Evolutionary conservation across 1,139 yeast species (phyloP).

Genomic region (Kodamaea alishanica): DNA sequence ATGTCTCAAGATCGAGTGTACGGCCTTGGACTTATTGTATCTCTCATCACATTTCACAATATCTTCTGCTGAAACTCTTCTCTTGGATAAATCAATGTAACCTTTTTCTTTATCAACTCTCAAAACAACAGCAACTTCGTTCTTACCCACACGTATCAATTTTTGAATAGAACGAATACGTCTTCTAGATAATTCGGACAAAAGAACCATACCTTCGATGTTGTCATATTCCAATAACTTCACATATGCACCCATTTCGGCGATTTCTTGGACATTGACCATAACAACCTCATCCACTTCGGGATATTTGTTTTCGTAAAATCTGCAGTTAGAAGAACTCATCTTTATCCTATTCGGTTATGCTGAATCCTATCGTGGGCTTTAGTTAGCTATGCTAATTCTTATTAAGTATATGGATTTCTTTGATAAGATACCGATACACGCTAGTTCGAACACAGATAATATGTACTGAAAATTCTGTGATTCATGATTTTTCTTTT

Average conservation of each 20-base stretch:
- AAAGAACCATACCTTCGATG: conserved; percentile 96
- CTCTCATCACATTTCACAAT: conserved; percentile 96
- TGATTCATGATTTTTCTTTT: too few species aligned
- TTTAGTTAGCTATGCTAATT: too few species aligned
- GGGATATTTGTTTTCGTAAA: conserved; percentile 96
- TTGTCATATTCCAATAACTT: conserved; percentile 94
- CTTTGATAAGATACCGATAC: too few species aligned
- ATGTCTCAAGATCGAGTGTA: conserved; percentile 94
- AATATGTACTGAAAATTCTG: too few species aligned
- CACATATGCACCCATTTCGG: conserved; percentile 98
- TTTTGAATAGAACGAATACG: conserved; percentile 98
- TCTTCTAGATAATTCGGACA: conserved; percentile 95
- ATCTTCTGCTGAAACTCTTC: conserved; percentile 98
- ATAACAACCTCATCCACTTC: conserved; percentile 98
- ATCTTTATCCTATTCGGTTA: conserved; percentile 25
- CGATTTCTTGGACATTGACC: conserved; percentile 97
- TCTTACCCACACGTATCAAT: conserved; percentile 95
- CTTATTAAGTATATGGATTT: too few species aligned
- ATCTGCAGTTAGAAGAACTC: conserved; percentile 93
- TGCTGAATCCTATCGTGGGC: too few species aligned
- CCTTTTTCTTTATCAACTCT: conserved; percentile 99
- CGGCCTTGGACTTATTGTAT: conserved; percentile 94
- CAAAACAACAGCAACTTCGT: conserved; percentile 97
- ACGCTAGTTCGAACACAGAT: too few species aligned
- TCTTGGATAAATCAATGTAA: conserved; percentile 93